These are phyloP conservation scores for Heterobasidion parviporum DNA, from an alignment of 1,284 basidiomycete genomes.

Conservation along the genomic window DNA sequence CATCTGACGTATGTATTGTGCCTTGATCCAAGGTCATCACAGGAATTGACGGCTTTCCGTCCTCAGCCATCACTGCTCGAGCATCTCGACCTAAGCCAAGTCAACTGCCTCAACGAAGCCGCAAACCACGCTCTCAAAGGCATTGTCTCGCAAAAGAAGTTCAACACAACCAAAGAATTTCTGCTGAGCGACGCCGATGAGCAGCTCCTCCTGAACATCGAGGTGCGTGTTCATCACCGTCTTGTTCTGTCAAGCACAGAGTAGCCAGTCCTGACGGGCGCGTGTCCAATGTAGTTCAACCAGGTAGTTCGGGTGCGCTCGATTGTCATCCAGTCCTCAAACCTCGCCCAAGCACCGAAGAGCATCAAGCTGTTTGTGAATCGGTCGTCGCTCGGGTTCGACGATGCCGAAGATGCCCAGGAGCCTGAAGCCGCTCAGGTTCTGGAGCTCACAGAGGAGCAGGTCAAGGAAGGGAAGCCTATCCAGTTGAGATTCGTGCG, in stretches of 20 bases:
- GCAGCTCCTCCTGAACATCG: constrained; percentile 64
- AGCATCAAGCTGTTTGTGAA: constrained; percentile 65
- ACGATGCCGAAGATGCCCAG: constrained; percentile 45
- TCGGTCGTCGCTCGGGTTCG: constrained; percentile 58
- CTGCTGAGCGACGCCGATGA: constrained; percentile 78
- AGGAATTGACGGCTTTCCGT: not conserved
- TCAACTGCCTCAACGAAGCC: constrained; percentile 75
- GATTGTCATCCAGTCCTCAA: constrained; percentile 52
- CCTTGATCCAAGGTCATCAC: too few relatives aligned
- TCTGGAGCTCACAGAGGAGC: constrained; percentile 40
- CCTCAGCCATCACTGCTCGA: constrained; percentile 42
- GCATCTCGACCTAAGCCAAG: constrained; percentile 49
- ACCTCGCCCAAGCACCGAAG: constrained; percentile 51
- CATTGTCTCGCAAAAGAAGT: constrained; percentile 42
- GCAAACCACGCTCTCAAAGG: constrained; percentile 49
- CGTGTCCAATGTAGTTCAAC: constrained; percentile 51
- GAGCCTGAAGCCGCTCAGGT: constrained; percentile 48
- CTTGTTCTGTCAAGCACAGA: not conserved
- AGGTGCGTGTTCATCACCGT: constrained; percentile 33
- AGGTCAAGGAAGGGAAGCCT: constrained; percentile 47
- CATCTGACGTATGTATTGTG: not conserved
- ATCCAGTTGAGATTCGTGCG: constrained; percentile 66
- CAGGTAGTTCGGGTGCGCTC: constrained; percentile 69
- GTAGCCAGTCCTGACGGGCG: not conserved
- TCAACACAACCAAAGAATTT: constrained; percentile 40